Percentiles rank a stretch among this genome's conserved stretches.
Evolutionary conservation across 1,284 basidiomycete genomes (phyloP).

Genomic region (Stereum hirsutum): DNA sequence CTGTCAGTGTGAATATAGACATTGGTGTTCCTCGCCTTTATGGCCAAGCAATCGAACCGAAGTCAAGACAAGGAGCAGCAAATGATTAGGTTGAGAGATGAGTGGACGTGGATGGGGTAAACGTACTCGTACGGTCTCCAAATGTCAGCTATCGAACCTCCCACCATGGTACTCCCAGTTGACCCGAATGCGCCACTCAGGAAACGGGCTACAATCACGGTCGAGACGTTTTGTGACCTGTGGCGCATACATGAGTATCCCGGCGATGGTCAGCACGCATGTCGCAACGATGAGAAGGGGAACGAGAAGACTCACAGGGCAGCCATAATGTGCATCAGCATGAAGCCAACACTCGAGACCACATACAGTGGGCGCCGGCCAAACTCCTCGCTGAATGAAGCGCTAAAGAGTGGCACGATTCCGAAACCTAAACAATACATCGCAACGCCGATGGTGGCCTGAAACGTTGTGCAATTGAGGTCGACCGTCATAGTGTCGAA

Average conservation of each 20-base stretch:
- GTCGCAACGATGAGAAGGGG: background rate
- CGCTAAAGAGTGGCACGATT: constrained; percentile 59
- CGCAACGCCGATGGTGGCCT: constrained; percentile 52
- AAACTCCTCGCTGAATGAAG: constrained; percentile 74
- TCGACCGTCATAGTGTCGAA: constrained; percentile 58
- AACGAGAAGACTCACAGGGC: constrained; percentile 25
- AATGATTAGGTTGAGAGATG: no score
- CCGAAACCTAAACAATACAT: constrained; percentile 64
- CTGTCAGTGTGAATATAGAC: constrained; percentile 53
- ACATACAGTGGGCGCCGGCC: constrained; percentile 66
- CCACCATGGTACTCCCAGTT: constrained; percentile 68
- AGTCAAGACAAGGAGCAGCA: no score
- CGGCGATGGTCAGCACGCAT: background rate
- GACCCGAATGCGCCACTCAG: constrained; percentile 63
- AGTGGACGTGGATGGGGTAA: background rate
- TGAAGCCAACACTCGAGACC: constrained; percentile 43
- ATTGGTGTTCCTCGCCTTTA: constrained; percentile 68
- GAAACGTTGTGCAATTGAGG: constrained; percentile 45
- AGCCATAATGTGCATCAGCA: constrained; percentile 51
- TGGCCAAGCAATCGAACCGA: no score
- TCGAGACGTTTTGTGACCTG: constrained; percentile 60
- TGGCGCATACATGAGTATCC: no score
- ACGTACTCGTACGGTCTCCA: constrained; percentile 49
- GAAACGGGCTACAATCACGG: constrained; percentile 60
- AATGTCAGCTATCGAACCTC: constrained; percentile 70